Evolutionary conservation across 306 rosid genomes (phyloP).

Genomic region (Dalbergia cultrata): DNA sequence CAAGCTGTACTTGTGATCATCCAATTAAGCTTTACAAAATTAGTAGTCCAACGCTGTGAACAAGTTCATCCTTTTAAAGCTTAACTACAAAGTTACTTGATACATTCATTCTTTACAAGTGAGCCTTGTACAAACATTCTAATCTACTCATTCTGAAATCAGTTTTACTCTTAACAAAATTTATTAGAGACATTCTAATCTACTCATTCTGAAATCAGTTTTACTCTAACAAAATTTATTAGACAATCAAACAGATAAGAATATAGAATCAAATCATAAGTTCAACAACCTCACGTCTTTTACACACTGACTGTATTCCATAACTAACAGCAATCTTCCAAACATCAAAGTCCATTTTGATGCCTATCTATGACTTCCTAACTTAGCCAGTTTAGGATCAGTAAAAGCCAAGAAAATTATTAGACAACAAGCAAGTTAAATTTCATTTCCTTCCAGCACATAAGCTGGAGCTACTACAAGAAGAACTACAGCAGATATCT

Average conservation of each 20-base stretch:
- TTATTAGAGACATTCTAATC: no score
- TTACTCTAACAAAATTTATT: not conserved
- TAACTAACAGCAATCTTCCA: not conserved
- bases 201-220: not conserved
- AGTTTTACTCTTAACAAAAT: not conserved
- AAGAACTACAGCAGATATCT: not conserved
- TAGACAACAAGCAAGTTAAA: not conserved
- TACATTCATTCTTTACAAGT: not conserved
- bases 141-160: not conserved
- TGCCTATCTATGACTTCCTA: not conserved
- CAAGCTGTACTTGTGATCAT: no score
- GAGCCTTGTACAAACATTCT: not conserved
- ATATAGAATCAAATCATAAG: slow-evolving; percentile 7
- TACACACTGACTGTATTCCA: not conserved
- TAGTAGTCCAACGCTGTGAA: not conserved
- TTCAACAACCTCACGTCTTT: not conserved
- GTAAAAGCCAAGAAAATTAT: not conserved
- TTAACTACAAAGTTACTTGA: slow-evolving; percentile 14
- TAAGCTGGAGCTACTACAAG: not conserved
- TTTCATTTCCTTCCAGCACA: slow-evolving; percentile 9
- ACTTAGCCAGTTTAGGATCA: not conserved
- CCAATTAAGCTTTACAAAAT: not conserved
- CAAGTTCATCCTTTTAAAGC: slow-evolving; percentile 16
- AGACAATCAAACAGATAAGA: not conserved
- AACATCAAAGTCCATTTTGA: not conserved